Conservation (phyloP, 2,329 filamentous ascomycete genomes). For the Metarhizium anisopliae region DNA sequence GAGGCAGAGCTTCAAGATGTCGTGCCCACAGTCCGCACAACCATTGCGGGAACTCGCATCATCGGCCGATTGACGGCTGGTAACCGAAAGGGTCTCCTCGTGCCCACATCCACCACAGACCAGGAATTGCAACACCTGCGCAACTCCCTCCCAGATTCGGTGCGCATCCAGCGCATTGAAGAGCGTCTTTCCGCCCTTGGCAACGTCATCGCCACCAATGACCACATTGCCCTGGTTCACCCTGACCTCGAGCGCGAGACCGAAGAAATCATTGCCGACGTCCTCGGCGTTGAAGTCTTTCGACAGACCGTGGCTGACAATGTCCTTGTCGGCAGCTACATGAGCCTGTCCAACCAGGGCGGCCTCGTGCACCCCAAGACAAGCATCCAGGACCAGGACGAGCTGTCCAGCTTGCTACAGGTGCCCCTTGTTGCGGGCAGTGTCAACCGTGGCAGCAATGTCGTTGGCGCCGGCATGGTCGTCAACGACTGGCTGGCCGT, state of each 20-base stretch:
- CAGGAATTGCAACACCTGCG: constrained; percentile 96
- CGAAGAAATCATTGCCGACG: constrained; percentile 96
- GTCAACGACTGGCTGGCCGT: constrained; percentile 88
- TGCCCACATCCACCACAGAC: constrained; percentile 92
- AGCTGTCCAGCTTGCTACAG: constrained; percentile 85
- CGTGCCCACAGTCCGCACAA: constrained; percentile 92
- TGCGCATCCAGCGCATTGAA: constrained; percentile 96
- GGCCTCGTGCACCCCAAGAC: constrained; percentile 98
- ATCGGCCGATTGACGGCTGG: constrained; percentile 91
- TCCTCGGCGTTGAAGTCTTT: constrained; percentile 82
- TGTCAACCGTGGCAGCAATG: constrained; percentile 85
- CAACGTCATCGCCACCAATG: constrained; percentile 94
- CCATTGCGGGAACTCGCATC: constrained; percentile 93
- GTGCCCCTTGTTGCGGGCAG: constrained; percentile 91
- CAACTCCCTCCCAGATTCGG: constrained; percentile 82
- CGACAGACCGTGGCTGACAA: constrained; percentile 95
- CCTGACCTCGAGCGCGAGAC: constrained; percentile 96
- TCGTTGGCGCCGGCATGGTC: constrained; percentile 68
- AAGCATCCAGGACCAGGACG: constrained; percentile 93
- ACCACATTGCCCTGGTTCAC: constrained; percentile 93
- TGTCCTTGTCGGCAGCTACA: constrained; percentile 92
- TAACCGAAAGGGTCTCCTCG: constrained; percentile 93
- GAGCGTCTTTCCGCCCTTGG: constrained; percentile 91
- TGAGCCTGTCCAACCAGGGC: constrained; percentile 91
- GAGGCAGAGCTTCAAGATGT: constrained; percentile 96